These are phyloP conservation scores for Periconia digitata DNA, from an alignment of 2,329 filamentous ascomycete species.

Conservation along the genomic window DNA sequence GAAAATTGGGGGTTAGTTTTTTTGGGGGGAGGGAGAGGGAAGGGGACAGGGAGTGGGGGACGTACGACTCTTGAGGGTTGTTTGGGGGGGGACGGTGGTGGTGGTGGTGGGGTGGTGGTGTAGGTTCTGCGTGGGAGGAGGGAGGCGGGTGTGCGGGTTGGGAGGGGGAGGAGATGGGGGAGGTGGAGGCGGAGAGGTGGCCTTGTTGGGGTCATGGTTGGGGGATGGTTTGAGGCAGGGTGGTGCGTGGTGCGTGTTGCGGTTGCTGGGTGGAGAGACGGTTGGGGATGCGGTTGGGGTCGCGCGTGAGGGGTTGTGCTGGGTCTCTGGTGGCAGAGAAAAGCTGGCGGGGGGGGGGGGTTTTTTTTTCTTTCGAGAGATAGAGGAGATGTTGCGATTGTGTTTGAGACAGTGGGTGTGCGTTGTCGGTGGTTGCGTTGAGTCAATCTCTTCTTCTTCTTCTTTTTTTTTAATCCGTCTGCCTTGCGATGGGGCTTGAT, in stretches of 20 bases:
- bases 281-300: background rate
- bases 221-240: no score
- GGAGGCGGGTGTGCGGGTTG: background rate
- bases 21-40: constrained; percentile 3
- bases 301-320: background rate
- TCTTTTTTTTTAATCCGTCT: background rate
- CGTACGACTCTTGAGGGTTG: constrained; percentile 25
- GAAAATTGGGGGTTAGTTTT: constrained; percentile 6
- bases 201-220: background rate
- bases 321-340: no score
- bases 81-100: constrained; percentile 16
- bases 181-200: background rate
- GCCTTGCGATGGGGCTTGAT: background rate
- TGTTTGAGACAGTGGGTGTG: background rate
- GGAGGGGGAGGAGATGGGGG: background rate
- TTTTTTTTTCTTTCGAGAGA: background rate
- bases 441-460: background rate
- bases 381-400: background rate
- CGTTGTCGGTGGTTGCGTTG: background rate
- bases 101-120: constrained; percentile 6
- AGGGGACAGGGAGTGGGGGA: constrained; percentile 2
- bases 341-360: no score
- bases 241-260: background rate
- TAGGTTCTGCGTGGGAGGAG: background rate
- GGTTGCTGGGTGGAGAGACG: background rate